Percentiles rank a stretch among this genome's conserved stretches.
phyloP scores from a whole-genome alignment of 2,329 filamentous ascomycete genomes.

The Aspergillus ochraceoroseus region DNA sequence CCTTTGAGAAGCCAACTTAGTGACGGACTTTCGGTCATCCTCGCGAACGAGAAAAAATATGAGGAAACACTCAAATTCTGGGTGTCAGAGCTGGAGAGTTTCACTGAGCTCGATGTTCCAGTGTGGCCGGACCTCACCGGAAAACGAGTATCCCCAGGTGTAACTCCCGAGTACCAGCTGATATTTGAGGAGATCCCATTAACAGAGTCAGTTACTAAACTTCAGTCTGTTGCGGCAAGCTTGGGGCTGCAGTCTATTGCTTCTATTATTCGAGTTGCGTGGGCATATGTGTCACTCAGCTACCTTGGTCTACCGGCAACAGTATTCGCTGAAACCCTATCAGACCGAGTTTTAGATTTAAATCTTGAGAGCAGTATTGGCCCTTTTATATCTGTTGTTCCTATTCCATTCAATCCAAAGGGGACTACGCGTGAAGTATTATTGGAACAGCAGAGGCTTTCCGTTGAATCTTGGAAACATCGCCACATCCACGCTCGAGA shows the following conservation, averaged over 20 bases:
- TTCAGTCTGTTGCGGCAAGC: constrained; percentile 20
- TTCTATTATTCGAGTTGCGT: constrained; percentile 29
- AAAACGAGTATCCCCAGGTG: constrained; percentile 15
- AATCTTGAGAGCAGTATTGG: constrained; percentile 29
- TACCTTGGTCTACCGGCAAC: constrained; percentile 28
- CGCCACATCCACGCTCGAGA: constrained; percentile 30
- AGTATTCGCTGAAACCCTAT: constrained; percentile 34
- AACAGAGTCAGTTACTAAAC: constrained; percentile 15
- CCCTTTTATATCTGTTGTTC: constrained; percentile 33
- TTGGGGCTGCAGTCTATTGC: constrained; percentile 30
- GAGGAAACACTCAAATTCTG: constrained; percentile 24
- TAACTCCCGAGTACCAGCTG: constrained; percentile 16
- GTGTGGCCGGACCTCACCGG: constrained; percentile 30
- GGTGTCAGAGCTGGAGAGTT: constrained; percentile 23
- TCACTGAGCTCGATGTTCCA: constrained; percentile 22
- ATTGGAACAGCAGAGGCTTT: constrained; percentile 25
- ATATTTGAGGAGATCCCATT: constrained; percentile 19
- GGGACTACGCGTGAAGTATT: constrained; percentile 27
- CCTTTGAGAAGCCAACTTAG: constrained; percentile 26
- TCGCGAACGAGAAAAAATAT: constrained; percentile 16
- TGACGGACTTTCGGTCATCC: constrained; percentile 26
- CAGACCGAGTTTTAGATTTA: constrained; percentile 28
- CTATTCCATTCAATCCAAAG: constrained; percentile 30
- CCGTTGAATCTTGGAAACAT: constrained; percentile 25
- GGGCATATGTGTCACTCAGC: constrained; percentile 26